Base-by-base conservation (phyloP, 2,329 filamentous ascomycete species). In the Verticillium zaregamsianum region DNA sequence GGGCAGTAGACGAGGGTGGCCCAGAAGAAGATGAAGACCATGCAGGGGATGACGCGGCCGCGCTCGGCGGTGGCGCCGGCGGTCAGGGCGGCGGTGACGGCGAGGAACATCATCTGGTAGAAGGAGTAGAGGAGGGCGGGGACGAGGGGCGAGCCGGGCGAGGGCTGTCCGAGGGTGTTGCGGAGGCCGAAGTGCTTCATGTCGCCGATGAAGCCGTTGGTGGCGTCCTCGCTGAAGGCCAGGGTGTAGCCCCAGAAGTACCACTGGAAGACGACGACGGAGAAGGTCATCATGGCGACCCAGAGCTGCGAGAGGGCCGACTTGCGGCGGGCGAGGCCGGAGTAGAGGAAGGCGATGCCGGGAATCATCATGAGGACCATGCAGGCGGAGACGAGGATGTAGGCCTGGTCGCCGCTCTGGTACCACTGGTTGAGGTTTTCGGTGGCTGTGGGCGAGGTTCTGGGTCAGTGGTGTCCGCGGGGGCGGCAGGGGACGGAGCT, bases 201-300 rank as follows among this genome's bases (percentile, higher is more conserved):
- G 74, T 98, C 87, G 61, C 95, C 95, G 72, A 99, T 98, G 79
- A 91, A 98, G 59, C 91, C 90, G 78, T 91, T 97, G 68, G 86
- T 92, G 5, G 89, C 91, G 15, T 87, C 87, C 54, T 85, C 82
- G 71, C 91, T 95, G 78, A 98, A 97, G 59, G 94, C 93, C 64
- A 99, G 83, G 15, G 94, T 97, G 77, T 97, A 99, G 40, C 95
- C 95, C 94, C 95, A 98, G 77, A 99, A 97, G 73, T 97, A 98
- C 95, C 95, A 99, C 80, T 99, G 95, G 81, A 99, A 97, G 61
- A 91, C 90, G 74, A 97, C 84, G 73, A 98, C 88, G 57, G 91
- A 93, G 73, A 90, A 90, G 56, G 93, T 95, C 75, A 90, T 94
- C 91, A 99, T 96, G 79, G 90, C 93, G 15, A 94, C 93, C 92